These are phyloP conservation scores for Xylaria telfairii DNA, from an alignment of 495 filamentous ascomycete species.

Conservation along the genomic window DNA sequence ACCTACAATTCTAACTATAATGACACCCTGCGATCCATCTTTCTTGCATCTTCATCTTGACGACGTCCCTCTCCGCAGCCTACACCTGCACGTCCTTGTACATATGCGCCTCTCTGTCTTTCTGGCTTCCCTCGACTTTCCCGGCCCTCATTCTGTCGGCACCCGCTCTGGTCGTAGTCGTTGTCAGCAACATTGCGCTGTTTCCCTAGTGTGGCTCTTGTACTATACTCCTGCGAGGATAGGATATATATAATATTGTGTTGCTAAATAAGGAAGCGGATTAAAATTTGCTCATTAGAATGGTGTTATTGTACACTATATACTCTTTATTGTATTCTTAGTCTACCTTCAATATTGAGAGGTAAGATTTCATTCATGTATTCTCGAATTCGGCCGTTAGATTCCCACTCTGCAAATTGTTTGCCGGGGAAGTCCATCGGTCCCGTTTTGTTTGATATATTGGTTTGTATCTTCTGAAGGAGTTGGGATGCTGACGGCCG, in stretches of 20 bases:
- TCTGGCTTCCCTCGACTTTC: not conserved
- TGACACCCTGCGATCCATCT: too few species aligned
- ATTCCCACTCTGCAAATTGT: not conserved
- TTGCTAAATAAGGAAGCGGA: too few species aligned
- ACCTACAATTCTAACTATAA: not conserved
- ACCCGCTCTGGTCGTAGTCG: not conserved
- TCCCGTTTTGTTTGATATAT: not conserved
- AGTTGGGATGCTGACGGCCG: not conserved
- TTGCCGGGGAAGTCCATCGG: not conserved
- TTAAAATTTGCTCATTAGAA: too few species aligned
- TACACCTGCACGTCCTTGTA: not conserved
- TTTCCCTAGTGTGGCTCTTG: not conserved
- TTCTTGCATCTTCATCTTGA: slow-evolving; percentile 13
- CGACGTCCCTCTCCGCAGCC: not conserved
- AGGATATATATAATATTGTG: too few species aligned
- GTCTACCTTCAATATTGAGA: not conserved
- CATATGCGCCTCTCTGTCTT: slow-evolving; percentile 3
- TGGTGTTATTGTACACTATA: not conserved
- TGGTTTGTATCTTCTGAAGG: not conserved
- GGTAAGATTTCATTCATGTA: not conserved
- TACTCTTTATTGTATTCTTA: not conserved
- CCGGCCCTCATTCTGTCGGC: not conserved
- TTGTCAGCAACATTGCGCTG: not conserved
- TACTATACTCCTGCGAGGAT: too few species aligned
- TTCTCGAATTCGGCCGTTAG: not conserved